Conservation (phyloP, 371 early-diverging fungal genomes). For the Mucor irregularis region DNA sequence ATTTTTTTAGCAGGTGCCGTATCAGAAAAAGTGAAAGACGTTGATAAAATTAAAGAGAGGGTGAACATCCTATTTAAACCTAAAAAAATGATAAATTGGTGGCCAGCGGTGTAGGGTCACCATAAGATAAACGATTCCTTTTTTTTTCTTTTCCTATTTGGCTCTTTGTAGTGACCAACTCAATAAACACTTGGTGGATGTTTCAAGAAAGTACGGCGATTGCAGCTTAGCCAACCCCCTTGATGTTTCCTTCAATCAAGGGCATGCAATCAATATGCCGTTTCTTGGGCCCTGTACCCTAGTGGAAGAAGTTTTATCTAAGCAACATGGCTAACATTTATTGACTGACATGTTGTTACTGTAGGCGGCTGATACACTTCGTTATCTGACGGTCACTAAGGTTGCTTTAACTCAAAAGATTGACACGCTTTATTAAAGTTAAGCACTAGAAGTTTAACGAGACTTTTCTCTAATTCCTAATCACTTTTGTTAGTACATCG, state of each 20-base stretch:
- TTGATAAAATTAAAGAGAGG: neutral
- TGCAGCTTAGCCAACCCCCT: neutral
- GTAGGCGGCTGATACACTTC: slow-evolving; percentile 6
- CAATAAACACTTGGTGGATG: slow-evolving; percentile 2
- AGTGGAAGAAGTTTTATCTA: slow-evolving; percentile 8
- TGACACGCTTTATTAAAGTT: slow-evolving; percentile 1
- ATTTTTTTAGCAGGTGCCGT: neutral
- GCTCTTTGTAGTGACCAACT: neutral
- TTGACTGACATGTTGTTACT: neutral
- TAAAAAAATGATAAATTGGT: too few relatives aligned
- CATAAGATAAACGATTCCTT: too few relatives aligned
- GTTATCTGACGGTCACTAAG: slow-evolving; percentile 6
- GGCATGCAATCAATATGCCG: slow-evolving; percentile 4
- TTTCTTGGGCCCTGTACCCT: slow-evolving; percentile 8
- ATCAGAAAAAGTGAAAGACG: slow-evolving; percentile 1
- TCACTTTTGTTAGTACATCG: slow-evolving; percentile 2
- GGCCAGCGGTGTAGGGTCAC: too few relatives aligned
- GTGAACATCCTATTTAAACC: too few relatives aligned
- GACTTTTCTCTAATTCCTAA: slow-evolving; percentile 9
- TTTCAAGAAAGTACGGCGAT: slow-evolving; percentile 2
- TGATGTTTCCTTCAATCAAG: slow-evolving; percentile 6
- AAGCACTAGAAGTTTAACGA: slow-evolving; percentile 1
- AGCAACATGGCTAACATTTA: neutral
- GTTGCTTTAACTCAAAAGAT: neutral
- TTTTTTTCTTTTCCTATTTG: neutral